Evolutionary conservation across 305 asterid genomes (phyloP).

Genomic region (Nicotiana rustica): DNA sequence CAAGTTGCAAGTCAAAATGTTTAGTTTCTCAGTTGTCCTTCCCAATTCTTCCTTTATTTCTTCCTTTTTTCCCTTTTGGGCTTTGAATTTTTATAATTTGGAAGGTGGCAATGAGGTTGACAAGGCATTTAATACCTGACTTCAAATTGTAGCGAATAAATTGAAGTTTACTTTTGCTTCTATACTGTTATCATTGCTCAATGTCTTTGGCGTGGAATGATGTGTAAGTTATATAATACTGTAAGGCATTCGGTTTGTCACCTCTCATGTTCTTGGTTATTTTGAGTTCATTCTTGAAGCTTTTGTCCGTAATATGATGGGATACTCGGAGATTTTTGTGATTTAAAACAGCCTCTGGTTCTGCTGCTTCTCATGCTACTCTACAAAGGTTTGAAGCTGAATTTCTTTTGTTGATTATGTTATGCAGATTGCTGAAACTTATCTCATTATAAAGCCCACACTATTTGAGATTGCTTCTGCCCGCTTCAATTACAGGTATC

Average conservation of each 20-base stretch:
- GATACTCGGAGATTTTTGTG: too few relatives aligned
- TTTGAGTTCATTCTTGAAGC: too few relatives aligned
- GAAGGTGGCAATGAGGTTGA: background rate
- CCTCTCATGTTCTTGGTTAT: background rate
- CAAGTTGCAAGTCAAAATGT: background rate
- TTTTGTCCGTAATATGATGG: too few relatives aligned
- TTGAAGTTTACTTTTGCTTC: background rate
- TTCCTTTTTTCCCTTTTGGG: background rate
- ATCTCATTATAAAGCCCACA: background rate
- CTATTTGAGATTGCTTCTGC: background rate
- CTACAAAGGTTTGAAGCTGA: too few relatives aligned
- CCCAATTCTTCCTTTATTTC: background rate
- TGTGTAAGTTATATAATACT: background rate
- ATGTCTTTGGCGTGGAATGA: background rate
- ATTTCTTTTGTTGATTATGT: too few relatives aligned
- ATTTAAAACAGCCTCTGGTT: too few relatives aligned
- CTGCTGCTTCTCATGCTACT: too few relatives aligned
- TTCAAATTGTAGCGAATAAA: background rate
- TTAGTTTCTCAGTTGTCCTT: background rate
- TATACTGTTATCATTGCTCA: background rate
- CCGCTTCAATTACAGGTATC: background rate
- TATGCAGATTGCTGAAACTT: too few relatives aligned
- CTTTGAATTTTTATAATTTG: background rate
- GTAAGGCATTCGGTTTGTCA: background rate
- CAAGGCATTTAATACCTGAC: background rate